Percentiles rank a stretch among this genome's conserved stretches.
phyloP scores from a whole-genome alignment of 192 early-diverging fungal genomes.

The Oehlia diaphana region DNA sequence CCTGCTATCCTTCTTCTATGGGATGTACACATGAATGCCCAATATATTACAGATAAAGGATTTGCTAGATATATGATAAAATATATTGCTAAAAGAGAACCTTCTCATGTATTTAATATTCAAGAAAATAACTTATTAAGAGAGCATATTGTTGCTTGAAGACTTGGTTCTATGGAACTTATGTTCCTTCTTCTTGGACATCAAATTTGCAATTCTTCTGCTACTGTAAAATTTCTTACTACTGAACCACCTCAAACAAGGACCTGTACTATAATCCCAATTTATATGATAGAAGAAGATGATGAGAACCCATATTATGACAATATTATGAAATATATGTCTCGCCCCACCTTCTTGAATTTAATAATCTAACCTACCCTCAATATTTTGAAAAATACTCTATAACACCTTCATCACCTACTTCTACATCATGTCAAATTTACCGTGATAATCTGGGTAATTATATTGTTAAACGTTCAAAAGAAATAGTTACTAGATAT shows the following conservation, averaged over 20 bases:
- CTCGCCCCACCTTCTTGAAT: neutral
- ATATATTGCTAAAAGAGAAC: neutral
- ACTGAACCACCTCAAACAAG: neutral
- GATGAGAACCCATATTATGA: neutral
- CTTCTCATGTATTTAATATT: slow-evolving; percentile 7
- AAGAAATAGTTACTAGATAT: neutral
- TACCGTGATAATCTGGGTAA: neutral
- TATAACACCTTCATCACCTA: neutral
- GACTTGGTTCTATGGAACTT: too few species aligned
- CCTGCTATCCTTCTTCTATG: neutral
- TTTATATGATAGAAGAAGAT: neutral
- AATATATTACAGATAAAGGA: neutral
- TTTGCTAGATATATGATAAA: slow-evolving; percentile 4
- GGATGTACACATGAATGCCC: neutral
- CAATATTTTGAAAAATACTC: slow-evolving; percentile 6
- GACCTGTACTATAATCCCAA: neutral
- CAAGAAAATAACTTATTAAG: neutral
- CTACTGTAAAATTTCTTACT: neutral
- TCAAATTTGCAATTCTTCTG: neutral
- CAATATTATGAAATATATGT: too few species aligned
- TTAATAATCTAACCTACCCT: neutral
- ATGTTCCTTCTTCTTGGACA: neutral
- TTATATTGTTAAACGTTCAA: neutral
- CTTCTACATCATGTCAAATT: too few species aligned
- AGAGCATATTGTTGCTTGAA: neutral